Conservation (phyloP, 208 protist genomes). For the Trypanosoma avium region DNA sequence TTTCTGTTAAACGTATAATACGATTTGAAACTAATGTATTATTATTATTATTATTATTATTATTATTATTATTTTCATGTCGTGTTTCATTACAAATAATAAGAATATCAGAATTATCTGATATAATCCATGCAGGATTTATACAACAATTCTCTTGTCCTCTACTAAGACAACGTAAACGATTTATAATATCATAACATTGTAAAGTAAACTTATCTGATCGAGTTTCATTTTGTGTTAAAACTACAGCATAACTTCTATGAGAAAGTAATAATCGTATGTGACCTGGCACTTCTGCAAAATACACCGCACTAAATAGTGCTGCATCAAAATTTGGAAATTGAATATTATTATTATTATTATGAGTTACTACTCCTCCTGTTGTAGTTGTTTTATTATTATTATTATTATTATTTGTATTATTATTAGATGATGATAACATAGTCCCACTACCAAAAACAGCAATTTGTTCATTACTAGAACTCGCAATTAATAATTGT, state of each 20-base stretch:
- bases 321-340: constrained; percentile 63
- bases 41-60: constrained; percentile 13
- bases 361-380: too few species aligned
- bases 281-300: constrained; percentile 63
- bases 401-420: too few species aligned
- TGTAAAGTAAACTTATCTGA: constrained; percentile 61
- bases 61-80: background rate
- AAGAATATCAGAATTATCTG: constrained; percentile 79
- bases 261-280: constrained; percentile 76
- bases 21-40: constrained; percentile 19
- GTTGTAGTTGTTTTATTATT: too few species aligned
- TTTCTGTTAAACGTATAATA: constrained; percentile 80
- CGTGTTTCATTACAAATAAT: constrained; percentile 70
- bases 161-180: constrained; percentile 83
- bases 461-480: constrained; percentile 25
- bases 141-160: constrained; percentile 54
- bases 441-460: constrained; percentile 20
- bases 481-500: constrained; percentile 36
- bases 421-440: too few species aligned
- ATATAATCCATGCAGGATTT: constrained; percentile 73
- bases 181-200: constrained; percentile 90
- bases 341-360: too few species aligned
- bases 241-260: constrained; percentile 82
- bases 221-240: constrained; percentile 53
- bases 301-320: constrained; percentile 58